These are phyloP conservation scores for Chlamydomonas sp. DNA, from an alignment of 139 green algal genomes.

Conservation along the genomic window DNA sequence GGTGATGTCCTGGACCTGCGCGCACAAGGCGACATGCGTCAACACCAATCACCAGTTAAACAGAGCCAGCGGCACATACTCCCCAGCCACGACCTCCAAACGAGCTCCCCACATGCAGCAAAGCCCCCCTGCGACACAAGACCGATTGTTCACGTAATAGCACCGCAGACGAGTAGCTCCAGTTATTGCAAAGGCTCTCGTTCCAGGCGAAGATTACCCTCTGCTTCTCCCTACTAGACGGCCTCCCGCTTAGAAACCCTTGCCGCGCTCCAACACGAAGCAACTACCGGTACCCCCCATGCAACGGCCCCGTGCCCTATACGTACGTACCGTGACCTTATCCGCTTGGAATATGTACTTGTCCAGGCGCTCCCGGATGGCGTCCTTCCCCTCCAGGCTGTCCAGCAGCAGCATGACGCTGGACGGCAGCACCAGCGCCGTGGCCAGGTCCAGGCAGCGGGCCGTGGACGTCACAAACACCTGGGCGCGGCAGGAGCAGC, in stretches of 20 bases:
- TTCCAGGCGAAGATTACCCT: too few relatives aligned
- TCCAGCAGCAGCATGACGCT: conserved; percentile 67
- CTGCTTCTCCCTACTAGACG: not conserved
- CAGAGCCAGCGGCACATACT: too few relatives aligned
- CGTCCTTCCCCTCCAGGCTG: conserved; percentile 54
- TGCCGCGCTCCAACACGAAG: not conserved
- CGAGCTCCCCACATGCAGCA: too few relatives aligned
- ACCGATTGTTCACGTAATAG: too few relatives aligned
- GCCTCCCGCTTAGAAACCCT: not conserved
- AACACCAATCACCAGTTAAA: too few relatives aligned
- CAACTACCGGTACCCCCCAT: not conserved
- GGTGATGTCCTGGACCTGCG: conserved; percentile 65
- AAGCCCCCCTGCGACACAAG: too few relatives aligned
- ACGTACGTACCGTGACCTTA: conserved; percentile 55
- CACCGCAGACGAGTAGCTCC: too few relatives aligned
- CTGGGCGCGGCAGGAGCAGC: conserved; percentile 24
- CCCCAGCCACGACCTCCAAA: too few relatives aligned
- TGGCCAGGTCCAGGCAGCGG: conserved; percentile 73
- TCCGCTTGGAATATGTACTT: conserved; percentile 85
- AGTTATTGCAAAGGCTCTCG: too few relatives aligned
- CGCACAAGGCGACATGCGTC: too few relatives aligned
- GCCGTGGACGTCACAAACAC: conserved; percentile 75
- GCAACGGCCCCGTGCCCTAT: not conserved
- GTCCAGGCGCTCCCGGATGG: conserved; percentile 68
- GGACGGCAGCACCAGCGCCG: conserved; percentile 51